Evolutionary conservation across 176 grass and related monocot species (phyloP).

Genomic region (Cenchrus purpureus): DNA sequence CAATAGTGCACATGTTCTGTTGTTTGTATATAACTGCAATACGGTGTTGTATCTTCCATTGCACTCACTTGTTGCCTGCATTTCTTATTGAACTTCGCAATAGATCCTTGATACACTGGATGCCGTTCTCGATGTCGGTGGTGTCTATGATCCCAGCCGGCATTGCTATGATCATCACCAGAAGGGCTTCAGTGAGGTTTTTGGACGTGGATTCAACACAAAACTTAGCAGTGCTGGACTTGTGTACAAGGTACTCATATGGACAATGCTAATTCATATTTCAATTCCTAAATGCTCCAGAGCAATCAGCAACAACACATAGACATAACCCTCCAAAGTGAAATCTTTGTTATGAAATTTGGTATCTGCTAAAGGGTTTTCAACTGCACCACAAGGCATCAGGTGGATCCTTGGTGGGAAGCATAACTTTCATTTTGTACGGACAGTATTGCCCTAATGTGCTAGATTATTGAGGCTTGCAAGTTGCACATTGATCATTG

Average conservation of each 20-base stretch:
- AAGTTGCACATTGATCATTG: neutral
- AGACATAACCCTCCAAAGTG: neutral
- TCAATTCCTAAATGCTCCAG: neutral
- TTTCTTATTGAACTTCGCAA: slow-evolving; percentile 31
- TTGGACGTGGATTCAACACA: slow-evolving; percentile 91
- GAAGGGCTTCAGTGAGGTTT: slow-evolving; percentile 87
- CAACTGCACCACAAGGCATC: neutral
- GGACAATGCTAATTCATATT: neutral
- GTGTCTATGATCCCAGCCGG: slow-evolving; percentile 83
- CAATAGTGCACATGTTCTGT: neutral
- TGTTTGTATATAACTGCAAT: neutral
- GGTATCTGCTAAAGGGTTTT: neutral
- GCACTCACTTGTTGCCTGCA: neutral
- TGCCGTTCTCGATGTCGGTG: slow-evolving; percentile 93
- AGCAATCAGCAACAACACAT: neutral
- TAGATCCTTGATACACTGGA: slow-evolving; percentile 86
- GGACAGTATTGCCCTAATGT: neutral
- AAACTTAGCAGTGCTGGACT: slow-evolving; percentile 98
- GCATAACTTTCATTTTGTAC: neutral
- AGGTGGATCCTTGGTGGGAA: neutral
- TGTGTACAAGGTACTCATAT: slow-evolving; percentile 82
- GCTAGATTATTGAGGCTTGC: neutral
- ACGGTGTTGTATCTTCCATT: neutral
- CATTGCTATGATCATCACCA: slow-evolving; percentile 97
- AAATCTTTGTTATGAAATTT: slow-evolving; percentile 2